Conservation (phyloP, 345 rosid genomes). For the Hirschfeldia incana region DNA sequence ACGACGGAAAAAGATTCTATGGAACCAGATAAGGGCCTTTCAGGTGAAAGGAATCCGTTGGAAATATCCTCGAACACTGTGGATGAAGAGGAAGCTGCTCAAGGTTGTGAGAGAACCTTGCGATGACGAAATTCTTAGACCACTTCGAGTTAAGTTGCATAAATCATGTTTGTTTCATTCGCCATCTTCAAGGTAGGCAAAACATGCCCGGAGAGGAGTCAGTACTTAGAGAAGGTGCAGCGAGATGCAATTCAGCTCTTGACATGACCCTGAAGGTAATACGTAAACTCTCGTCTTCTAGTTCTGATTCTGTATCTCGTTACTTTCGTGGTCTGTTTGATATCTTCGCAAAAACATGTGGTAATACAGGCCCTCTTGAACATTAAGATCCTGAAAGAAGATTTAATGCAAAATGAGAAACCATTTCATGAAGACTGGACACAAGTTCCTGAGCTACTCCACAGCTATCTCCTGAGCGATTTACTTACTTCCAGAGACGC, state of each 20-base stretch:
- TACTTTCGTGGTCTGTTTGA: background rate
- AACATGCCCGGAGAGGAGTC: constrained; percentile 19
- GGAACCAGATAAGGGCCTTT: background rate
- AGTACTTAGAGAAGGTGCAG: background rate
- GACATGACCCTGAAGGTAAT: constrained; percentile 25
- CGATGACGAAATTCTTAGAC: background rate
- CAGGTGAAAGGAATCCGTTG: background rate
- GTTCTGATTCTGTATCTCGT: background rate
- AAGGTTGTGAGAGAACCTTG: constrained; percentile 9
- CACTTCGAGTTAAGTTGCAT: background rate
- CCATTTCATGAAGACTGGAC: background rate
- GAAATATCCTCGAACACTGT: background rate
- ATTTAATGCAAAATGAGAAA: background rate
- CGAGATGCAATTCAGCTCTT: constrained; percentile 7
- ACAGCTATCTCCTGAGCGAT: background rate
- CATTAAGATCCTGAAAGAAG: constrained; percentile 12
- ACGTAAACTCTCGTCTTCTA: background rate
- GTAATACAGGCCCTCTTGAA: constrained; percentile 19
- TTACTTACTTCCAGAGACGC: constrained; percentile 9
- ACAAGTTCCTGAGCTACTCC: background rate
- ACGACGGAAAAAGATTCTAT: background rate
- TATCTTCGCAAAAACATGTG: background rate
- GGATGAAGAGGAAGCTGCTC: constrained; percentile 5
- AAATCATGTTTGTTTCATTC: background rate
- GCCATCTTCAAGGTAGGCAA: constrained; percentile 12